Base-by-base conservation (phyloP, 2,329 filamentous ascomycete genomes). In the Diaporthe capsici region DNA sequence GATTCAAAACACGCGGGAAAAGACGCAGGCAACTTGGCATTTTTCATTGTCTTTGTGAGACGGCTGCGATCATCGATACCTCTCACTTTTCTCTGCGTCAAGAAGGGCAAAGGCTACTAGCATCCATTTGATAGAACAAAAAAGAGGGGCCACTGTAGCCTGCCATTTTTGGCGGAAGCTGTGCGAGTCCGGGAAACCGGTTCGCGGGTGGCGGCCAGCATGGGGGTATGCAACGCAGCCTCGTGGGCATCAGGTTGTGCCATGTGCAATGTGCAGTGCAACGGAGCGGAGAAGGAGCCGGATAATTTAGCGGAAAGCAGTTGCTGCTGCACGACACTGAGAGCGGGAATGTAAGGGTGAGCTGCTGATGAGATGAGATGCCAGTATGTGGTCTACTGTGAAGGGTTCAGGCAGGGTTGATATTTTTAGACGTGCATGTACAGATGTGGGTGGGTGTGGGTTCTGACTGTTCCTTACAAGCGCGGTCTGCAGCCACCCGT, bases 351-450 rank as follows among this genome's bases (percentile, higher is more conserved):
- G 65, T 8, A 7, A 28, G 55, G 55, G 42, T 49, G 68, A 5
- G 20, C 9, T 44, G 47, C 47, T 34, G 68, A 34, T 57, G 49
- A 71, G 47, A 71, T 71, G 37, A 71, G 68, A 71, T 58, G 20
- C 22, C 22, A 20, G 42, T 20, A 71, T 58, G 67, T 25, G 17
- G n/a, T 25, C 28, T 37, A 25, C 6, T 37, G 20, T 51, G 44
- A 37, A 20, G 28, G 44, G 13, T 28, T n/a, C n/a, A 44, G n/a
- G 31, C n/a, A 44, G n/a, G 31, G 17, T 15, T 44, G 68, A 25
- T 72, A 72, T 72, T 72, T 72, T 63, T 72, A 72, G 70, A 49
- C 22, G 7, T 60, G 42, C 42, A 60, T 25, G n/a, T 60, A 44
- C 70, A 53, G 44, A 20, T 13, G 25, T 67, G 28, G 6, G 55